phyloP scores from a whole-genome alignment of 345 rosid species.

The Murraya koenigii region DNA sequence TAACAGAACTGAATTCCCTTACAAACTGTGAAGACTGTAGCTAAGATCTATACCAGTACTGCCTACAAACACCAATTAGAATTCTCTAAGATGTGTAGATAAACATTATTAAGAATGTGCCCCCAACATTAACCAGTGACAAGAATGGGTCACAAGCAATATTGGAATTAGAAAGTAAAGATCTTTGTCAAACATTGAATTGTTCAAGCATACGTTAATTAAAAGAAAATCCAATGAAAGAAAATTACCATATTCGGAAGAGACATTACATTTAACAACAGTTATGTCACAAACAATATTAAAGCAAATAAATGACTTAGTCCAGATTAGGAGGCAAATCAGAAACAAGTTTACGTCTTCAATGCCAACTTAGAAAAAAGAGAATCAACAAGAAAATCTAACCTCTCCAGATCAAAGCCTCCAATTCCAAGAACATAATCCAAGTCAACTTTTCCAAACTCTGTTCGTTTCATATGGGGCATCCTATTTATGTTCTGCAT shows the following conservation, averaged over 20 bases:
- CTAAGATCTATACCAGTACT: not conserved
- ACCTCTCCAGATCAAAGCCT: slow-evolving; percentile 98
- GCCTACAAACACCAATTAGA: not conserved
- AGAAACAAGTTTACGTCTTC: not conserved
- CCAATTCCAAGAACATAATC: slow-evolving; percentile 98
- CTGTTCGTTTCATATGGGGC: slow-evolving; percentile 74
- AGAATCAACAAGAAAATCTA: slow-evolving; percentile 25
- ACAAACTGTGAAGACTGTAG: not conserved
- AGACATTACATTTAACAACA: not conserved
- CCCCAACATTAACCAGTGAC: not conserved
- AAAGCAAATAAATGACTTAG: not conserved
- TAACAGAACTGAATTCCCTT: not conserved
- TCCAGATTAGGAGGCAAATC: not conserved
- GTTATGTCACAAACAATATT: not conserved
- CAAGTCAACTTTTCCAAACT: slow-evolving; percentile 87
- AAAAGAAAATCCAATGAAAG: not conserved
- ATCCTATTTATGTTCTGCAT: slow-evolving; percentile 69
- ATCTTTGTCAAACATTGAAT: not conserved
- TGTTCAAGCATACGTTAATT: not conserved
- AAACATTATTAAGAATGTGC: not conserved
- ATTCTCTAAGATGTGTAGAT: not conserved
- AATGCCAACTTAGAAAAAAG: slow-evolving; percentile 7
- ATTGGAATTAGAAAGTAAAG: not conserved
- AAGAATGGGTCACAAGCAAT: not conserved
- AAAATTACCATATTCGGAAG: not conserved